Conservation (phyloP, 257 asterid genomes). For the Handroanthus guayacan region DNA sequence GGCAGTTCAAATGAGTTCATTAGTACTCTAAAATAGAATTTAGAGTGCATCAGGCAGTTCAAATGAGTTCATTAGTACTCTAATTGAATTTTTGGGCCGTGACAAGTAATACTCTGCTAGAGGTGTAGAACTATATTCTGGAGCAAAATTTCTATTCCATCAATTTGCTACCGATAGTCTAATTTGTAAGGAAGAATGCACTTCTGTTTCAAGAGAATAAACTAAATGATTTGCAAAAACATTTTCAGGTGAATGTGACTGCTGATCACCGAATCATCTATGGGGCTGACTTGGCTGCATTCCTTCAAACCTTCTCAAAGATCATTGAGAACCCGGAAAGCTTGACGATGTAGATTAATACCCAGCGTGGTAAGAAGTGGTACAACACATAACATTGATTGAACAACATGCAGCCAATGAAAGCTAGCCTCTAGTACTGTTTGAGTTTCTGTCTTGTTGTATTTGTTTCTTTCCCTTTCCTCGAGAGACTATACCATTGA, state of each 20-base stretch:
- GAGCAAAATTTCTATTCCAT: neutral
- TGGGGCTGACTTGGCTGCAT: constrained; percentile 81
- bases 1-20: no score
- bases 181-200: neutral
- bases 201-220: neutral
- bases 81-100: no score
- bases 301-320: constrained; percentile 78
- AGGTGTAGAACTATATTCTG: neutral
- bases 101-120: neutral
- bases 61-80: no score
- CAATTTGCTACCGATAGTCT: neutral
- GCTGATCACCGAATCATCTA: constrained; percentile 78
- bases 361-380: constrained; percentile 14
- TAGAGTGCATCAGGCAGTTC: no score
- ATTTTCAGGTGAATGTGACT: constrained; percentile 74
- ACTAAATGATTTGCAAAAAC: constrained; percentile 8
- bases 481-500: constrained; percentile 1
- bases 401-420: constrained; percentile 16
- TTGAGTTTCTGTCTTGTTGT: constrained; percentile 10
- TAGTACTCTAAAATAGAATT: no score
- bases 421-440: neutral
- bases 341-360: constrained; percentile 70
- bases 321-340: constrained; percentile 76
- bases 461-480: constrained; percentile 17
- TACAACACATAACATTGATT: constrained; percentile 25